These are phyloP conservation scores for Fomes fomentarius DNA, from an alignment of 1,284 basidiomycete species.

Conservation along the genomic window DNA sequence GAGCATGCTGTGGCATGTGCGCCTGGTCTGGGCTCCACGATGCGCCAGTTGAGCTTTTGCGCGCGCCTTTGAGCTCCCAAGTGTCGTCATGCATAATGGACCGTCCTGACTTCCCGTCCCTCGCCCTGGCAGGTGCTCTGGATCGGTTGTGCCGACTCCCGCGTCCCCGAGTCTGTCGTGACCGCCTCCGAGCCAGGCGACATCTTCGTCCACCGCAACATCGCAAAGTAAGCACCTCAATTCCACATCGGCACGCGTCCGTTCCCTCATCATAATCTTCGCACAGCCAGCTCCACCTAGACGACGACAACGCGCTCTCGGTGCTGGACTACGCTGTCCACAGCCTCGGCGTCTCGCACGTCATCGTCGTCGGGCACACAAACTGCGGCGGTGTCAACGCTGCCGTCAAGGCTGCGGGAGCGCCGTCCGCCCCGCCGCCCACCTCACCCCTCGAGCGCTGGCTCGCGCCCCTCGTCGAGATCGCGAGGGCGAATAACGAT, in stretches of 20 bases:
- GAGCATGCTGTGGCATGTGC: too few relatives aligned
- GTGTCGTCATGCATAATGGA: too few relatives aligned
- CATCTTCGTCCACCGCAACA: conserved; percentile 69
- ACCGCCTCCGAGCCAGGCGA: conserved; percentile 61
- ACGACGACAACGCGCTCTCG: conserved; percentile 79
- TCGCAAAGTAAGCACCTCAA: conserved; percentile 50
- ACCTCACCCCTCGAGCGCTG: conserved; percentile 64
- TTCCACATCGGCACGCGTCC: not conserved
- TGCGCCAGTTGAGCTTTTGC: not conserved
- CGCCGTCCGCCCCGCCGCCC: conserved; percentile 37
- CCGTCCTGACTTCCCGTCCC: too few relatives aligned
- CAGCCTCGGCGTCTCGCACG: conserved; percentile 80
- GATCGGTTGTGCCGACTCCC: conserved; percentile 73
- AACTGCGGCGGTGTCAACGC: conserved; percentile 80
- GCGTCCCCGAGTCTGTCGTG: conserved; percentile 60
- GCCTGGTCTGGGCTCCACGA: too few relatives aligned
- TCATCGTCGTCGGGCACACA: conserved; percentile 82
- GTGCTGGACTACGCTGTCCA: conserved; percentile 84
- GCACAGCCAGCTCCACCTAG: conserved; percentile 73
- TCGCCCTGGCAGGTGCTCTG: conserved; percentile 70
- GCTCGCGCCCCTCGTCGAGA: conserved; percentile 69
- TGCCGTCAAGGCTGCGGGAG: conserved; percentile 44
- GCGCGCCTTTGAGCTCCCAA: not conserved
- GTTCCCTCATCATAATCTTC: not conserved
- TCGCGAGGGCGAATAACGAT: conserved; percentile 47